Percentiles rank a stretch among this genome's conserved stretches.
These are phyloP conservation scores for Colletotrichum nymphaeae DNA, from an alignment of 2,329 filamentous ascomycete genomes.

Conservation along the genomic window DNA sequence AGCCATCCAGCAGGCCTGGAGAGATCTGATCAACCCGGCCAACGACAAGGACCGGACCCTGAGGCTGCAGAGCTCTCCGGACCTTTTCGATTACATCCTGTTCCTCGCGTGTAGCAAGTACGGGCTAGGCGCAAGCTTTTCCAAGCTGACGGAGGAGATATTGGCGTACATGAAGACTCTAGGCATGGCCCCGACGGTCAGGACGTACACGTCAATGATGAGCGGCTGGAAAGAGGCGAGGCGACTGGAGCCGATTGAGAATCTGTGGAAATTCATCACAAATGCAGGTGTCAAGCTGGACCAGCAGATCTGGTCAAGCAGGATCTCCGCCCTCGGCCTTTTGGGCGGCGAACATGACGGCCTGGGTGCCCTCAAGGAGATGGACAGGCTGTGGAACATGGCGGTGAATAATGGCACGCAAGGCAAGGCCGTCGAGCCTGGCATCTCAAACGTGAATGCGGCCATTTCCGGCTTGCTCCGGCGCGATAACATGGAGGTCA, in stretches of 20 bases:
- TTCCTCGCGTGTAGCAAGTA: conserved; percentile 50
- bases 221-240: conserved; percentile 72
- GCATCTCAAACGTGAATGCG: conserved; percentile 75
- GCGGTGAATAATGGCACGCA: conserved; percentile 44
- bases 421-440: conserved; percentile 64
- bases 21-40: conserved; percentile 43
- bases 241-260: conserved; percentile 70
- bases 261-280: conserved; percentile 75
- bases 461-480: conserved; percentile 72
- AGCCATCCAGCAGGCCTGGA: conserved; percentile 41
- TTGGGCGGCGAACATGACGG: conserved; percentile 64
- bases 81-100: conserved; percentile 53
- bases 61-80: conserved; percentile 46
- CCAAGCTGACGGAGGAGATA: conserved; percentile 37
- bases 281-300: conserved; percentile 71
- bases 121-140: background rate
- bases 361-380: conserved; percentile 73
- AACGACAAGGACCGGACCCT: conserved; percentile 39
- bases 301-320: conserved; percentile 74
- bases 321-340: conserved; percentile 74
- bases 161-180: conserved; percentile 57
- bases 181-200: conserved; percentile 68
- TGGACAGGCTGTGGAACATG: conserved; percentile 70
- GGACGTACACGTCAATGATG: conserved; percentile 80
- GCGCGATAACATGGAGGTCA: conserved; percentile 57